Percentiles rank a stretch among this genome's conserved stretches.
phyloP scores from a whole-genome alignment of 2,329 filamentous ascomycete species.

The Aspergillus ochraceoroseus region DNA sequence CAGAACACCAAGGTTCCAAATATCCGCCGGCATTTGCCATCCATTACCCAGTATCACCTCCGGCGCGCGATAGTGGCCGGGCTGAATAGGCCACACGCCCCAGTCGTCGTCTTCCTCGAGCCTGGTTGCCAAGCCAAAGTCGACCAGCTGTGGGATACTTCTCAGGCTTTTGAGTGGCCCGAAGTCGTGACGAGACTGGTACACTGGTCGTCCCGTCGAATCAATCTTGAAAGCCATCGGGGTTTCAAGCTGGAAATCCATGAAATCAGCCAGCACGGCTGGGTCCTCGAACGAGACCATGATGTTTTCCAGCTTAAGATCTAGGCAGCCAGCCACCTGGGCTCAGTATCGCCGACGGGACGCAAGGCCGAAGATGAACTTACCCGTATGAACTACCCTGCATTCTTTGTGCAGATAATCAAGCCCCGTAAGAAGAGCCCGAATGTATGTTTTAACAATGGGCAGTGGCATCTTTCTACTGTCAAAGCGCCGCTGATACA shows the following conservation, averaged over 20 bases:
- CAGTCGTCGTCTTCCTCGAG: constrained; percentile 43
- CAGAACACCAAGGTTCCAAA: constrained; percentile 42
- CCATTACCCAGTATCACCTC: constrained; percentile 40
- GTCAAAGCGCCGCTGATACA: constrained; percentile 33
- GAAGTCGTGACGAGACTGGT: constrained; percentile 33
- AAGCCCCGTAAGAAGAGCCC: constrained; percentile 39
- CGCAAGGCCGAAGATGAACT: constrained; percentile 15
- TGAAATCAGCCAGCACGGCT: constrained; percentile 32
- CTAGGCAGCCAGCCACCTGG: constrained; percentile 21
- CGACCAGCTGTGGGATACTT: constrained; percentile 33
- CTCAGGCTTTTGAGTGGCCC: constrained; percentile 26
- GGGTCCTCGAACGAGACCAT: constrained; percentile 36
- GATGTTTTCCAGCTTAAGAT: constrained; percentile 46
- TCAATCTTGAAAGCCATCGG: constrained; percentile 36
- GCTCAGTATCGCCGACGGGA: constrained; percentile 17
- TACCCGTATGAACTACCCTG: constrained; percentile 42
- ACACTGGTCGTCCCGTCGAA: constrained; percentile 32
- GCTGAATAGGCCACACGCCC: constrained; percentile 43
- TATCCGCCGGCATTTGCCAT: constrained; percentile 39
- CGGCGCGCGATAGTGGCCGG: constrained; percentile 40
- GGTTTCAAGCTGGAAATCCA: constrained; percentile 29
- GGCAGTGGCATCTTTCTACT: constrained; percentile 30
- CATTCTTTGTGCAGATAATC: constrained; percentile 45
- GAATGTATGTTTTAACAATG: constrained; percentile 36
- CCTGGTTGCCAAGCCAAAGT: constrained; percentile 37